Conservation (phyloP, 352 stramenopile genomes). For the Phytophthora melonis region DNA sequence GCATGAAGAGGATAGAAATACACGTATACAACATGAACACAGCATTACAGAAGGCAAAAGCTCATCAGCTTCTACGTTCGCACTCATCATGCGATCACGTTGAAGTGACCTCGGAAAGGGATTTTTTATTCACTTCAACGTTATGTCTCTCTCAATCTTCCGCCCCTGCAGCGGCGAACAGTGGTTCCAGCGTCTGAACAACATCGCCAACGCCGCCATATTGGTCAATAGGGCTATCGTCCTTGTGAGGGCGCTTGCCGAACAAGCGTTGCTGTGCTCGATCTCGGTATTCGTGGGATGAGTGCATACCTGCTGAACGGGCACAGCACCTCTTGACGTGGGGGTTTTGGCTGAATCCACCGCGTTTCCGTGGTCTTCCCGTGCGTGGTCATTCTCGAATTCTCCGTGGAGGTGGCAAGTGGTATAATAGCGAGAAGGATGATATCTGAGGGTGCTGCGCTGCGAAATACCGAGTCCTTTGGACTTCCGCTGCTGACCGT, state of each 20-base stretch:
- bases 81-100: constrained; percentile 17
- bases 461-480: background rate
- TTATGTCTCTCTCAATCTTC: constrained; percentile 11
- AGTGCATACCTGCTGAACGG: constrained; percentile 10
- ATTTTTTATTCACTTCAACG: constrained; percentile 22
- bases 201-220: constrained; percentile 5
- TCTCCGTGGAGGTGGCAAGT: background rate
- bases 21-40: background rate
- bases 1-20: background rate
- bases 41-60: background rate
- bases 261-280: no score
- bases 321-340: background rate
- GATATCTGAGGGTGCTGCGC: background rate
- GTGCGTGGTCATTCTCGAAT: background rate
- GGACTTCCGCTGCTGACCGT: constrained; percentile 6
- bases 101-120: constrained; percentile 1
- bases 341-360: no score
- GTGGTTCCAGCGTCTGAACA: no score
- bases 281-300: background rate
- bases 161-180: background rate
- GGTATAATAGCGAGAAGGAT: background rate
- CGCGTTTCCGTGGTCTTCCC: no score
- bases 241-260: no score
- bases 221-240: background rate
- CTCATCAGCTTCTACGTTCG: background rate